Evolutionary conservation across 345 rosid species (phyloP), one percentile per base, ranked within the genome.

Genomic region (Crucihimalaya himalaica): DNA sequence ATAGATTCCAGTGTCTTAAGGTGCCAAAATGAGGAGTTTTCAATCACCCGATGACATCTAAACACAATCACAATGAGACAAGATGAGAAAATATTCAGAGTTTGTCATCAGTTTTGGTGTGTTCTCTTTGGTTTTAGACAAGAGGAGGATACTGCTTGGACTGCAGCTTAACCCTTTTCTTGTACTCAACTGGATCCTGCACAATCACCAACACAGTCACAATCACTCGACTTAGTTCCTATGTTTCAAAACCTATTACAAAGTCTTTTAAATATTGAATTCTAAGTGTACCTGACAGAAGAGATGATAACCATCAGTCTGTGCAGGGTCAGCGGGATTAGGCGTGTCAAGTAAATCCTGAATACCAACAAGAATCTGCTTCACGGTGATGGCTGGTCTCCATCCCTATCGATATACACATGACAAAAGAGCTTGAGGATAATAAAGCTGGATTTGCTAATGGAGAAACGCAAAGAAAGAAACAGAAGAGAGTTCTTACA

Each of bases 371-470:
- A 91, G 95, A 81, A 91, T 91, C 81, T 91, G 97, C 85, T 87
- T 91, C 75, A 91, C 92, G 1, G 97, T 87, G 20, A 91, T 91
- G 40, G 97, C 97, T 20, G 97, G 97, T 84, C 95, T 87, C 97
- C 97, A 91, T 12, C 97, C 97, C 95, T 91, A 80, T 51, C 15
- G 16, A 53, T 19, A 46, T 60, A 39, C 32, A 7, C 53, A 28
- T 32, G 60, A 14, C 20, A 53, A 69, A 20, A 48, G 37, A 66
- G 60, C 15, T 50, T 57, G 39, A 68, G 32, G 40, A 45, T 5
- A 40, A 45, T 5, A 48, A 25, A 37, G 10, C 45, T 34, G 4
- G 25, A 19, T 55, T 34, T 54, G 32, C 25, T 28, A 48, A 34
- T n/a, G 11, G 11, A 45, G 32, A 54, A 43, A 18, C 32, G 18